These are phyloP conservation scores for Clonostachys sp. DNA, from an alignment of 2,329 filamentous ascomycete species.

Conservation along the genomic window DNA sequence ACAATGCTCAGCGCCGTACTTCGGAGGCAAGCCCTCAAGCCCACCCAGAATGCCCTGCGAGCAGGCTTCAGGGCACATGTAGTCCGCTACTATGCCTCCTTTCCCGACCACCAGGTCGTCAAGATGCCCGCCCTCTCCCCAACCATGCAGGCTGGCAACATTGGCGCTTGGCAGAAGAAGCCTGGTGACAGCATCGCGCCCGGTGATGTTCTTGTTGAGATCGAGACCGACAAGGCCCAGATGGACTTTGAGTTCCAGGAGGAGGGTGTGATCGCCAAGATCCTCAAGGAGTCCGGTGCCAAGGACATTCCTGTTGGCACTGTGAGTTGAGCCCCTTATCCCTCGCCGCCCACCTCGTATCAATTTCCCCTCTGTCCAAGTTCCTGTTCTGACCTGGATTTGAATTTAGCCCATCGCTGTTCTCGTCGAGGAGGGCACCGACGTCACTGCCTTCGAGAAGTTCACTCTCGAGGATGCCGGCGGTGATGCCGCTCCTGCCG, in stretches of 20 bases:
- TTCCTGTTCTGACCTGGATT: constrained; percentile 1
- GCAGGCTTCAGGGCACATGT: constrained; percentile 47
- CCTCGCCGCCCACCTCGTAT: neutral
- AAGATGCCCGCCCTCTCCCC: constrained; percentile 98
- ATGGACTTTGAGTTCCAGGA: constrained; percentile 99
- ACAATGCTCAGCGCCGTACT: constrained; percentile 59
- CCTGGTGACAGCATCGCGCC: constrained; percentile 80
- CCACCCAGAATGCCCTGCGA: constrained; percentile 44
- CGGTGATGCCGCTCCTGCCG: constrained; percentile 63
- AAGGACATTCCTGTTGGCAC: constrained; percentile 94
- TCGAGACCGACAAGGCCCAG: constrained; percentile 99
- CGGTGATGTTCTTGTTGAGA: constrained; percentile 94
- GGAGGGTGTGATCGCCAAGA: constrained; percentile 90
- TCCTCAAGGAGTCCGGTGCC: constrained; percentile 85
- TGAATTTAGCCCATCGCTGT: constrained; percentile 81
- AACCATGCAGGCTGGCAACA: constrained; percentile 95
- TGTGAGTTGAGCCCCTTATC: constrained; percentile 53
- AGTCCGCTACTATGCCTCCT: constrained; percentile 71
- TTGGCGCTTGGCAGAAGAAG: constrained; percentile 98
- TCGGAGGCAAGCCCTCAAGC: constrained; percentile 55
- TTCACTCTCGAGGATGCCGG: constrained; percentile 90
- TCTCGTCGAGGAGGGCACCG: constrained; percentile 85
- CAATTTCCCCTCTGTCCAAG: neutral
- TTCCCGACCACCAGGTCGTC: constrained; percentile 90
- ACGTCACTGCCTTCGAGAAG: constrained; percentile 81